Conservation (phyloP, 2,329 filamentous ascomycete genomes). For the Cercospora sojina region DNA sequence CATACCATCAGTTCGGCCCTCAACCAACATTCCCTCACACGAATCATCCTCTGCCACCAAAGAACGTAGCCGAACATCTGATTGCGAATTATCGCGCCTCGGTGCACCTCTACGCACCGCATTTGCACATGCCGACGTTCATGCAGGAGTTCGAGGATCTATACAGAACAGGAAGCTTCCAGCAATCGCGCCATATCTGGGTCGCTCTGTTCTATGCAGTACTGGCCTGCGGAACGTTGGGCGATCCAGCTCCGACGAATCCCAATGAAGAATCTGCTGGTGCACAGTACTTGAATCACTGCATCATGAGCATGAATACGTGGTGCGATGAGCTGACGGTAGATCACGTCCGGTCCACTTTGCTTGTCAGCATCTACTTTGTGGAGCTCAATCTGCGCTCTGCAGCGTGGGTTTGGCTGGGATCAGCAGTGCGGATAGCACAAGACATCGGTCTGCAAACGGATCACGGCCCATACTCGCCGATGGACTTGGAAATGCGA, state of each 20-base stretch:
- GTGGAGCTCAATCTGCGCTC: constrained; percentile 85
- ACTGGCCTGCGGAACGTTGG: constrained; percentile 77
- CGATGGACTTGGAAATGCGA: constrained; percentile 80
- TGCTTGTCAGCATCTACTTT: constrained; percentile 75
- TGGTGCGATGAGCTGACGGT: constrained; percentile 78
- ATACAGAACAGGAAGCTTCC: constrained; percentile 64
- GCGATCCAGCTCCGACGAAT: constrained; percentile 58
- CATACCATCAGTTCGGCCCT: constrained; percentile 58
- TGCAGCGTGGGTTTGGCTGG: constrained; percentile 82
- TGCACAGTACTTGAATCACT: constrained; percentile 68
- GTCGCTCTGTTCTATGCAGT: constrained; percentile 78
- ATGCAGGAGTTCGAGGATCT: constrained; percentile 71
- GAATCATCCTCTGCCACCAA: constrained; percentile 61
- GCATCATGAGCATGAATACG: constrained; percentile 69
- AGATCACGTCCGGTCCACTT: constrained; percentile 69
- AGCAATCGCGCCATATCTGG: constrained; percentile 66
- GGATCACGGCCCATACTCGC: constrained; percentile 70
- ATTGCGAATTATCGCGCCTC: constrained; percentile 73
- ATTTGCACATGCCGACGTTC: constrained; percentile 86
- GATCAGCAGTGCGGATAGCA: constrained; percentile 72
- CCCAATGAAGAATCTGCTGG: constrained; percentile 57
- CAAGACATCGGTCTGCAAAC: constrained; percentile 81
- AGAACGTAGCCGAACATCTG: constrained; percentile 67
- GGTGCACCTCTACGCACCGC: constrained; percentile 76
- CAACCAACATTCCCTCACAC: constrained; percentile 49